phyloP scores from a whole-genome alignment of 768 basidiomycete species.

The Rhodotorula toruloides region DNA sequence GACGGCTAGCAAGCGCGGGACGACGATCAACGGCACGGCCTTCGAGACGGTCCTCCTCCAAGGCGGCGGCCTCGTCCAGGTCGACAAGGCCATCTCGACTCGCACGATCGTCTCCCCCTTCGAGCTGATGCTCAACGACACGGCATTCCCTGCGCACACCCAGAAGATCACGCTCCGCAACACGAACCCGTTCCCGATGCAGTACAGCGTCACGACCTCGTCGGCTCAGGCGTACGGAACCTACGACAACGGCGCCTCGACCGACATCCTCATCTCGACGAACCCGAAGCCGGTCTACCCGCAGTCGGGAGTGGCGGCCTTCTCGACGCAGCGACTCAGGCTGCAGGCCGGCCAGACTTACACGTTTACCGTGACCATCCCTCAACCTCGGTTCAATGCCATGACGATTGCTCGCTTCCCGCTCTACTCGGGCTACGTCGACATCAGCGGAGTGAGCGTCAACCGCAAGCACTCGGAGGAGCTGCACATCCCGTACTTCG shows the following conservation, averaged over 20 bases:
- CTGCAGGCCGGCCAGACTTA: conserved; percentile 45
- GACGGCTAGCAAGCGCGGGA: conserved; percentile 24
- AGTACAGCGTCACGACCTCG: conserved; percentile 15
- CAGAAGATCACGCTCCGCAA: conserved; percentile 53
- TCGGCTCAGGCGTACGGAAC: conserved; percentile 3
- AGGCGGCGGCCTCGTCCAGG: conserved; percentile 51
- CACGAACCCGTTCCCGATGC: conserved; percentile 11
- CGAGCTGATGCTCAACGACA: conserved; percentile 63
- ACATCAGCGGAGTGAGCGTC: conserved; percentile 40
- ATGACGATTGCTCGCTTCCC: conserved; percentile 43
- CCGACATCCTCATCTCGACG: background rate
- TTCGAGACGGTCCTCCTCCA: conserved; percentile 5
- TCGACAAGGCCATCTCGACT: conserved; percentile 55
- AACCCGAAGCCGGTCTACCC: background rate
- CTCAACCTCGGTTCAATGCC: conserved; percentile 43
- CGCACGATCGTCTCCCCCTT: conserved; percentile 56
- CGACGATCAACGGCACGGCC: background rate
- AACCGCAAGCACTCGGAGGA: background rate
- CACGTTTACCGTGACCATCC: conserved; percentile 42
- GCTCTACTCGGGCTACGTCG: conserved; percentile 47
- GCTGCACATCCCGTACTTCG: conserved; percentile 51
- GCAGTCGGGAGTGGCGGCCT: background rate
- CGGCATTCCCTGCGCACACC: conserved; percentile 53
- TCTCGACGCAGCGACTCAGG: conserved; percentile 45
- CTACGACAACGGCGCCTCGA: no score